Conservation (phyloP, 2,329 filamentous ascomycete genomes). For the Ceratocystis alfenasii region DNA sequence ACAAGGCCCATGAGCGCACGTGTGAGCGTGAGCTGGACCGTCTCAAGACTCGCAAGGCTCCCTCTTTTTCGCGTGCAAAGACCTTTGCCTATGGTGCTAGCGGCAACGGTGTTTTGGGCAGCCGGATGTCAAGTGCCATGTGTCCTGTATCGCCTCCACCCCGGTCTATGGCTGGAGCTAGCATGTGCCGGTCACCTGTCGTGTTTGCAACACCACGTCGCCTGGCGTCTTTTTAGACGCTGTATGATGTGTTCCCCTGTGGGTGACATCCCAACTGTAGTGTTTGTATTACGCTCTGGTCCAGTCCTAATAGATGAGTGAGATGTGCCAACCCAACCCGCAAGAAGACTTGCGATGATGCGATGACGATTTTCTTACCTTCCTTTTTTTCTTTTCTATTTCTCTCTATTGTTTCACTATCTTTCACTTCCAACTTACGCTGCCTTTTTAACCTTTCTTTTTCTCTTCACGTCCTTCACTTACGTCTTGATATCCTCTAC, state of each 20-base stretch:
- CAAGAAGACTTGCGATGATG: slow-evolving; percentile 13
- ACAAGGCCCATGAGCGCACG: slow-evolving; percentile 78
- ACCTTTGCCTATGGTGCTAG: slow-evolving; percentile 80
- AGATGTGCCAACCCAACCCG: slow-evolving; percentile 10
- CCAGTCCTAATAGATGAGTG: not conserved
- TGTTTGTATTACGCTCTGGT: not conserved
- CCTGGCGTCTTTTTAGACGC: slow-evolving; percentile 14
- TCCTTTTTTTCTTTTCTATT: not conserved
- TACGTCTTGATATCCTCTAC: slow-evolving; percentile 20
- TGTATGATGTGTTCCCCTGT: slow-evolving; percentile 14
- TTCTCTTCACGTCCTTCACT: slow-evolving; percentile 15
- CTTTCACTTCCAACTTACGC: slow-evolving; percentile 18
- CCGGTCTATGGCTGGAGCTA: slow-evolving; percentile 7
- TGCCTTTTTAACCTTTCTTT: slow-evolving; percentile 15
- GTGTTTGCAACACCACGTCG: slow-evolving; percentile 17
- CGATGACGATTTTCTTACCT: slow-evolving; percentile 14
- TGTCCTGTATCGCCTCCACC: slow-evolving; percentile 15
- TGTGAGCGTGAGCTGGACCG: slow-evolving; percentile 93
- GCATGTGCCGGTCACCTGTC: slow-evolving; percentile 18
- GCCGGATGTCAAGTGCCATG: slow-evolving; percentile 5
- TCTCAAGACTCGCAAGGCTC: slow-evolving; percentile 73
- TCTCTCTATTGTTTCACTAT: slow-evolving; percentile 8
- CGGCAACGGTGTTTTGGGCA: not conserved
- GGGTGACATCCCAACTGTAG: slow-evolving; percentile 11
- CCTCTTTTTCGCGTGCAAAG: slow-evolving; percentile 60